Evolutionary conservation across 164 flowering plant species (phyloP), one percentile per base, ranked within the genome.

Genomic region (Dillenia turbinata): DNA sequence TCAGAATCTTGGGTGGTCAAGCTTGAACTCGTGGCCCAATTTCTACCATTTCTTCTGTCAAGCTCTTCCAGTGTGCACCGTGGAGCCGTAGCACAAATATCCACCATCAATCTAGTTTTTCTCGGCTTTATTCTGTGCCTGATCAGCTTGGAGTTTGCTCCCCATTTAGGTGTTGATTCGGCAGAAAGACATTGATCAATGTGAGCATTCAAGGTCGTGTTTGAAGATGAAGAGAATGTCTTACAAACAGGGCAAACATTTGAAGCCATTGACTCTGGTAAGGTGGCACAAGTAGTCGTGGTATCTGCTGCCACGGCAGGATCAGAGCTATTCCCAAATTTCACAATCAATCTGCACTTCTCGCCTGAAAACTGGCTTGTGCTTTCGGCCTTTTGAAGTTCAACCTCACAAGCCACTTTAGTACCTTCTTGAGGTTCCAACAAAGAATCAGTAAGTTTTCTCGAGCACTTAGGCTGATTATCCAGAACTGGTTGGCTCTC

Each of bases 131-230:
- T 73, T 71, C 82, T 84, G 70, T 75, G 78, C 70, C 74, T 85
- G 12, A 66, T 56, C 47, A 69, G 67, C 59, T 62, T 80, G 57
- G 81, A 63, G 65, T 71, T 72, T 15, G 69, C 55, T n/a, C 65
- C 62, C 77, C 76, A 71, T 60, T 71, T 73, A 43, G 80, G 65
- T 12, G 81, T 71, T 3, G 94, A 77, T n/a, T 84, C 91, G 22
- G 54, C 78, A 17, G 89, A 79, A 46, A 90, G 94, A 69, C 98
- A 93, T 68, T 85, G 96, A 66, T 93, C 98, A n/a, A 93, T 93
- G 69, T 93, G 98, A 55, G 97, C 97, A 77, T 93, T 93, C 78
- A 93, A 79, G 44, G 97, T 90, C 52, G 98, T 93, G 75, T 90
- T 90, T 11, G 98, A 90, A 17, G 94, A 77, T 10, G 96, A 93